Base-by-base conservation (phyloP, 2,329 filamentous ascomycete species). In the Aspergillus sp. region DNA sequence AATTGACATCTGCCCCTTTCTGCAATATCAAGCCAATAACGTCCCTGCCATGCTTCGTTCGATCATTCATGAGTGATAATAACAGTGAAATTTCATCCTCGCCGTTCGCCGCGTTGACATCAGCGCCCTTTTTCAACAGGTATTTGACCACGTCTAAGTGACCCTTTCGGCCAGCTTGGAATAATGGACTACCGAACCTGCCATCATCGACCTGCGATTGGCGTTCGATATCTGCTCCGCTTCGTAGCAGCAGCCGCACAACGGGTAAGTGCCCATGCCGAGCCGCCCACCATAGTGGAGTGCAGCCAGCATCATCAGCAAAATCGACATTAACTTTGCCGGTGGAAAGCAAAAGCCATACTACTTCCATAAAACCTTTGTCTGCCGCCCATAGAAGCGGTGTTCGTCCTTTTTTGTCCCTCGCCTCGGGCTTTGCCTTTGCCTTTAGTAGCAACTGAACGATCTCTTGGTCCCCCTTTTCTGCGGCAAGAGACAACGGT, bases 111-210 rank as follows among this genome's bases (percentile, higher is more conserved):
- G 58, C 56, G 30, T 67, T 66, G n/a, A 66, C 53, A 30, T 68
- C 51, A 2, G 65, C 65, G 1, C 62, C 62, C 26, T 64, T 66
- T 32, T 64, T 63, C 18, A 71, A 47, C 22, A 72, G 60, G 20
- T 71, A 65, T 45, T 61, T 60, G n/a, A 68, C 64, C 30, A 71
- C 61, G 4, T 64, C 65, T 9, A 57, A 22, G 32, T 69, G 64
- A 6, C 64, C 64, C 20, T 61, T 58, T 20, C 56, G 50, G 51
- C 60, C 56, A 26, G 69, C 70, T 34, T 64, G 61, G 22, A 66
- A 68, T 38, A 67, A 55, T 9, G 66, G 62, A 3, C 59, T 66
- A 8, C 59, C 61, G 12, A 50, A 57, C 7, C 39, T 59, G 30
- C 48, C 56, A 22, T 45, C 55, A 12, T 32, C 24, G 4, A 49